Conservation (phyloP, 116 monocot species). For the Phalaenopsis hybrid region DNA sequence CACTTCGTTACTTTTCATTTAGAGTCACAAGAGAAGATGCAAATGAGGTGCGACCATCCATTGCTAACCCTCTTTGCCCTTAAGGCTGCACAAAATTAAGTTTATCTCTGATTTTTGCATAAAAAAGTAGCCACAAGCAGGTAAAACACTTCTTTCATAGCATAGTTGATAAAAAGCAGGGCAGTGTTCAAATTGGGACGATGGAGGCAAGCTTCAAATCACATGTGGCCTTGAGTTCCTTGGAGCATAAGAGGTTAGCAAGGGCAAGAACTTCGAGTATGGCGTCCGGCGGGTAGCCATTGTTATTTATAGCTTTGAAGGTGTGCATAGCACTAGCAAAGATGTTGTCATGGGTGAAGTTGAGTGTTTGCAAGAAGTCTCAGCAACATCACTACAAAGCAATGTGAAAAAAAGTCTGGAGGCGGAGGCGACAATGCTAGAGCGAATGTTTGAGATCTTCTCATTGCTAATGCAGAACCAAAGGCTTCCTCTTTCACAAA, state of each 20-base stretch:
- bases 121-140: conserved; percentile 67
- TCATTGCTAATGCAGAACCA: conserved; percentile 76
- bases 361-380: conserved; percentile 53
- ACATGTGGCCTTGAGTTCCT: conserved; percentile 60
- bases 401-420: conserved; percentile 53
- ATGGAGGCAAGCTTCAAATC: conserved; percentile 54
- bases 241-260: conserved; percentile 87
- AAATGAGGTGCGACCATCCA: conserved; percentile 68
- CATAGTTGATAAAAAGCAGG: conserved; percentile 57
- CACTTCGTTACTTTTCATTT: too few relatives aligned
- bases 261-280: conserved; percentile 69
- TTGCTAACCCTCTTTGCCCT: conserved; percentile 50
- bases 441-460: conserved; percentile 54
- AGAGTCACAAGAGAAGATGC: neutral
- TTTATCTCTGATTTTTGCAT: conserved; percentile 47
- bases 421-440: conserved; percentile 42
- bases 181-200: conserved; percentile 55
- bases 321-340: conserved; percentile 54
- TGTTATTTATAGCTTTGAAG: conserved; percentile 37
- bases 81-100: conserved; percentile 50
- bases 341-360: conserved; percentile 63
- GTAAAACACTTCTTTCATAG: conserved; percentile 62
- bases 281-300: conserved; percentile 30
- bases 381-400: conserved; percentile 73
- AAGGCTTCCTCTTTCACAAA: conserved; percentile 6